Conservation (phyloP, 768 basidiomycete species). For the Nidula microcarpa region DNA sequence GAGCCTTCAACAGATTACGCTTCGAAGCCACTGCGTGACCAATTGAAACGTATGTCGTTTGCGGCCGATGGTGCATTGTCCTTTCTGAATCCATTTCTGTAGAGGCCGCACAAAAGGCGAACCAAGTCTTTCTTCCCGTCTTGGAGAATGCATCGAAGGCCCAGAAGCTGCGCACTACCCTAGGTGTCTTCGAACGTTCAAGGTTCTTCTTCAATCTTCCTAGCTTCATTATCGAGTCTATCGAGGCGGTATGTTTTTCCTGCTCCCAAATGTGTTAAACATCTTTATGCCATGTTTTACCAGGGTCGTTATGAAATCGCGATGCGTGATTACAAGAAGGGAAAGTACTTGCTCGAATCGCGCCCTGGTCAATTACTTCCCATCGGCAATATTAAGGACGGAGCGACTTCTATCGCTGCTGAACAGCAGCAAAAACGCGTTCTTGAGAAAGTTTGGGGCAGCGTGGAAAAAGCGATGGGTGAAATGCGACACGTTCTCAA, state of each 20-base stretch:
- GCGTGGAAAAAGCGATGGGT: constrained; percentile 90
- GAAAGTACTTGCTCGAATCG: constrained; percentile 84
- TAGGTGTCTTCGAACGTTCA: constrained; percentile 93
- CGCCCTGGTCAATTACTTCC: constrained; percentile 85
- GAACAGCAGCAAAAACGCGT: constrained; percentile 88
- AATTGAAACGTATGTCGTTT: constrained; percentile 70
- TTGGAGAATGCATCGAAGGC: constrained; percentile 95
- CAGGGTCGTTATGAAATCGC: constrained; percentile 94
- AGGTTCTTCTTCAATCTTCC: constrained; percentile 99
- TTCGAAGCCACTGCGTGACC: constrained; percentile 75
- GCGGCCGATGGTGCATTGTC: not conserved
- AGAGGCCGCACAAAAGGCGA: constrained; percentile 92
- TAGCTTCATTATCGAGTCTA: constrained; percentile 79
- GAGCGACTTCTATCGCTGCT: constrained; percentile 38
- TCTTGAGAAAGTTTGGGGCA: constrained; percentile 93
- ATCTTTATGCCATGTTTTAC: not conserved
- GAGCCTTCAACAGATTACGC: constrained; percentile 76
- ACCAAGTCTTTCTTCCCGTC: constrained; percentile 94
- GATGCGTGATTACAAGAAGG: constrained; percentile 95
- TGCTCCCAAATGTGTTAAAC: not conserved
- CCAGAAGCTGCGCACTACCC: constrained; percentile 85
- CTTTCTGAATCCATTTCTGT: constrained; percentile 2
- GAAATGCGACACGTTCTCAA: constrained; percentile 82
- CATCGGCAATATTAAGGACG: constrained; percentile 59
- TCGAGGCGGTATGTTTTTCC: constrained; percentile 69